These are phyloP conservation scores for Coemansia sp. DNA, from an alignment of 192 early-diverging fungal genomes.

Conservation along the genomic window DNA sequence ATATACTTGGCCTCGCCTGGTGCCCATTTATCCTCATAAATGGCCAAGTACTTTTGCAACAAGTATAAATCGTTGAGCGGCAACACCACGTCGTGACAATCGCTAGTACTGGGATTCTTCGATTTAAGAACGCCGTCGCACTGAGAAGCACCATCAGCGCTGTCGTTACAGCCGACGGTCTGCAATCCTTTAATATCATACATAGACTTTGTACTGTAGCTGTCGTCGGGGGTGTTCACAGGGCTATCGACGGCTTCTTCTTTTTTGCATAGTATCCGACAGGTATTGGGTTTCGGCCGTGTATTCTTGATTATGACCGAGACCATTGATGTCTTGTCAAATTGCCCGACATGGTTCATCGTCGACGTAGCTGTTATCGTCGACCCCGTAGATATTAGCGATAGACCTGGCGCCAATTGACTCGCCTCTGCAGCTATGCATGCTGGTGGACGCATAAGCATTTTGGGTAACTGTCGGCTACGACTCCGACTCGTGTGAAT, in stretches of 20 bases:
- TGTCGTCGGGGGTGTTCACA: neutral
- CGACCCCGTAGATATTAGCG: conserved; percentile 10
- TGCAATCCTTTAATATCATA: conserved; percentile 16
- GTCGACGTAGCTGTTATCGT: conserved; percentile 1
- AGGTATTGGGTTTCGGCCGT: neutral
- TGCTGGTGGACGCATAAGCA: neutral
- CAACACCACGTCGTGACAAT: conserved; percentile 22
- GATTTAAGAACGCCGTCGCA: neutral
- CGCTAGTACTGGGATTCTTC: neutral
- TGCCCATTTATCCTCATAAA: conserved; percentile 46
- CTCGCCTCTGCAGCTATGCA: neutral
- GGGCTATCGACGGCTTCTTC: neutral
- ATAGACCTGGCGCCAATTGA: neutral
- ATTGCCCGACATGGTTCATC: neutral
- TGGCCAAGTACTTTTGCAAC: conserved; percentile 50
- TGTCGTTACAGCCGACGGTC: neutral
- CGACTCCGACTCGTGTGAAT: neutral
- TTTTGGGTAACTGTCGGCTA: neutral
- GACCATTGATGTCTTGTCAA: conserved; percentile 1
- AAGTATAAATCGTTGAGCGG: conserved; percentile 52
- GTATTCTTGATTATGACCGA: neutral
- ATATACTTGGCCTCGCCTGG: conserved; percentile 22
- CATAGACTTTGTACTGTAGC: conserved; percentile 41
- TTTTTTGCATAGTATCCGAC: conserved; percentile 5
- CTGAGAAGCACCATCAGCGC: neutral